phyloP scores from a whole-genome alignment of 2,329 filamentous ascomycete genomes.

The Aspergillus sojae region DNA sequence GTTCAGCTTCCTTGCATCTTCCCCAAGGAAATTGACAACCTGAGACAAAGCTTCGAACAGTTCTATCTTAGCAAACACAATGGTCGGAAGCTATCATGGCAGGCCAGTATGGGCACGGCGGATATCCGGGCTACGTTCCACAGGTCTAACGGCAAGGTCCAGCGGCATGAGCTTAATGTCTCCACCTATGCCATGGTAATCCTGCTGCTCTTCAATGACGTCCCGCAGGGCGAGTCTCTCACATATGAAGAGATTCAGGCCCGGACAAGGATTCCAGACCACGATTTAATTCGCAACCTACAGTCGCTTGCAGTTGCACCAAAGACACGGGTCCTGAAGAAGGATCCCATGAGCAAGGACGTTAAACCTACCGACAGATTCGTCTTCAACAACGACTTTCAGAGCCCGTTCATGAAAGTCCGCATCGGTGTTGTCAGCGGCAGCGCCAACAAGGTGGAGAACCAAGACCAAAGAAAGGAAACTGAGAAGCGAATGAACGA shows the following conservation, averaged over 20 bases:
- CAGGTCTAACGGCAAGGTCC: slow-evolving; percentile 70
- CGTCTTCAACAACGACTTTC: slow-evolving; percentile 78
- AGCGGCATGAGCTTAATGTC: slow-evolving; percentile 86
- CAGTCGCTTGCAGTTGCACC: slow-evolving; percentile 80
- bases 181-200: slow-evolving; percentile 92
- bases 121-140: slow-evolving; percentile 82
- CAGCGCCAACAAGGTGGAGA: slow-evolving; percentile 82
- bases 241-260: slow-evolving; percentile 79
- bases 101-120: slow-evolving; percentile 73
- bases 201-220: slow-evolving; percentile 83
- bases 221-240: slow-evolving; percentile 55
- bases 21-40: slow-evolving; percentile 70
- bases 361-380: slow-evolving; percentile 79
- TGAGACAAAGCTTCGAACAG: slow-evolving; percentile 83
- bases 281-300: slow-evolving; percentile 75
- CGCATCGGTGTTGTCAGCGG: slow-evolving; percentile 82
- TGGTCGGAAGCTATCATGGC: slow-evolving; percentile 86
- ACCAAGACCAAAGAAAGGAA: slow-evolving; percentile 58
- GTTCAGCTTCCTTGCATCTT: slow-evolving; percentile 63
- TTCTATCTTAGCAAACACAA: slow-evolving; percentile 88
- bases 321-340: slow-evolving; percentile 78
- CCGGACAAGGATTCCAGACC: slow-evolving; percentile 73
- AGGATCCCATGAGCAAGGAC: slow-evolving; percentile 77
- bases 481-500: slow-evolving; percentile 55
- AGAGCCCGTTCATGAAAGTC: slow-evolving; percentile 81